A percentile compares a stretch with the other conserved stretches of the same genome.
These are phyloP conservation scores for Salix exigua DNA, from an alignment of 345 rosid species.

Conservation along the genomic window DNA sequence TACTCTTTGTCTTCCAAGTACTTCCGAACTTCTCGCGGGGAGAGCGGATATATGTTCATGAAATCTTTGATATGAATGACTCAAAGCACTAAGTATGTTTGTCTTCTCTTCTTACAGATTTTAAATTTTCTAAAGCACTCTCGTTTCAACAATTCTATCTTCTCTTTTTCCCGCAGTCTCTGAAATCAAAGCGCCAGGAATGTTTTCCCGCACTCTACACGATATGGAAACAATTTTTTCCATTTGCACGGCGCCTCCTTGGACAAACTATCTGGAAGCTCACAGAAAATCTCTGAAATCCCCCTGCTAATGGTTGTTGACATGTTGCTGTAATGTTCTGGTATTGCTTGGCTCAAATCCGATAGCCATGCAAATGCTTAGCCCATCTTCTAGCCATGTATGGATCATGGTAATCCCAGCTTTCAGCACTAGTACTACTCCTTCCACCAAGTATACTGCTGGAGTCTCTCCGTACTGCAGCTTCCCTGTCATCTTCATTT, in stretches of 20 bases:
- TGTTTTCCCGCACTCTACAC: no score
- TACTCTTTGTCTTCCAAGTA: not conserved
- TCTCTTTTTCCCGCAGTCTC: not conserved
- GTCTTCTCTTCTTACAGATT: not conserved
- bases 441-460: constrained; percentile 39
- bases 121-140: not conserved
- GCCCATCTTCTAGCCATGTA: constrained; percentile 88
- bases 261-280: constrained; percentile 6
- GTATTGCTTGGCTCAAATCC: constrained; percentile 33
- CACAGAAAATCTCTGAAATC: constrained; percentile 7
- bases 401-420: constrained; percentile 73
- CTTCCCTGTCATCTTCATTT: constrained; percentile 22
- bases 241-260: not conserved
- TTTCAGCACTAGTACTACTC: constrained; percentile 43
- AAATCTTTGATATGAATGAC: not conserved
- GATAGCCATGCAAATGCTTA: constrained; percentile 69
- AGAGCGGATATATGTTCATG: no score
- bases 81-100: constrained; percentile 2
- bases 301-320: constrained; percentile 1
- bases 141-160: not conserved
- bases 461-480: constrained; percentile 25
- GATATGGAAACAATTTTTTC: no score
- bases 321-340: not conserved
- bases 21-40: not conserved
- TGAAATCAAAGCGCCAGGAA: no score